These are phyloP conservation scores for Torulaspora delbrueckii DNA, from an alignment of 805 yeast genomes.

Conservation along the genomic window DNA sequence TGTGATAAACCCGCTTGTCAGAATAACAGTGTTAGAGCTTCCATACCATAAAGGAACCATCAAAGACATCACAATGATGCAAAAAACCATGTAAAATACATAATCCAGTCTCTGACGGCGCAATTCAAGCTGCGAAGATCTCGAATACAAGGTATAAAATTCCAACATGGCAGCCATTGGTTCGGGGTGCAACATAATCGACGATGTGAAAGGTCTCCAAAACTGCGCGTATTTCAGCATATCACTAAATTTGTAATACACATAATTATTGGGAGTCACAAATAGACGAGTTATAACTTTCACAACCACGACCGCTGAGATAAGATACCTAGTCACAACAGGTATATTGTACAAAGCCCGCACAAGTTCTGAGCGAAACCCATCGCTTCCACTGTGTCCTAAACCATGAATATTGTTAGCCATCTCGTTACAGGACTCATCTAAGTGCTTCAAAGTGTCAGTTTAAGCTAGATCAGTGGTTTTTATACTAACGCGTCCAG, in stretches of 20 bases:
- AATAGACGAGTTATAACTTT: conserved; percentile 39
- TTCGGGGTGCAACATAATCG: conserved; percentile 21
- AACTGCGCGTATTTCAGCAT: conserved; percentile 20
- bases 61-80: conserved; percentile 15
- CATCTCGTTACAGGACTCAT: background rate
- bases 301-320: conserved; percentile 43
- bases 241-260: conserved; percentile 20
- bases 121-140: conserved; percentile 27
- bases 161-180: conserved; percentile 28
- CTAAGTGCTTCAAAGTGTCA: background rate
- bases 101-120: conserved; percentile 24
- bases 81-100: conserved; percentile 25
- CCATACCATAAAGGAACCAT: conserved; percentile 14
- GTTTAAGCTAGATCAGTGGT: background rate
- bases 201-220: conserved; percentile 31
- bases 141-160: conserved; percentile 26
- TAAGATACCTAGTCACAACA: conserved; percentile 55
- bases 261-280: conserved; percentile 25
- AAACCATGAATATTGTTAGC: conserved; percentile 15
- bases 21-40: conserved; percentile 11
- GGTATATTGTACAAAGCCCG: conserved; percentile 39
- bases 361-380: background rate
- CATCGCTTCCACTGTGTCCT: conserved; percentile 1
- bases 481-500: background rate
- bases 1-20: conserved; percentile 26